Conservation (phyloP, 177 flowering plant species). For the Vitis hybrid region DNA sequence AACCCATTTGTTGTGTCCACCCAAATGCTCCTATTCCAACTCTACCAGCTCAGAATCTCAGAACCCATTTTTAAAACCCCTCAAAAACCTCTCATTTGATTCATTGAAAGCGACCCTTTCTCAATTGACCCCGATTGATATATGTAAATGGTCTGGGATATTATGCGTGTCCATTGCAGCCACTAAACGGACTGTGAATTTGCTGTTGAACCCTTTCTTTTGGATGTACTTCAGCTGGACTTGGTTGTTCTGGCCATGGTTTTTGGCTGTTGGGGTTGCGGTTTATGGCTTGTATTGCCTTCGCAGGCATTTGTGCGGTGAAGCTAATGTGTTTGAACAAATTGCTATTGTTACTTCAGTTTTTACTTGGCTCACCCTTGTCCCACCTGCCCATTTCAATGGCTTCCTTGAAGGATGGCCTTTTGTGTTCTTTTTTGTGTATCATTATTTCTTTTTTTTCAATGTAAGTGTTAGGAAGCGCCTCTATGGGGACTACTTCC, state of each 20-base stretch:
- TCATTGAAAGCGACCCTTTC: conserved; percentile 32
- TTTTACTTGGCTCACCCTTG: conserved; percentile 82
- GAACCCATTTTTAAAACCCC: conserved; percentile 24
- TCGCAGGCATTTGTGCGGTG: conserved; percentile 42
- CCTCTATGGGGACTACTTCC: conserved; percentile 62
- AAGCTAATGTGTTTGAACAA: conserved; percentile 63
- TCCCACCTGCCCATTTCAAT: conserved; percentile 79
- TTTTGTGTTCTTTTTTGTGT: conserved; percentile 68
- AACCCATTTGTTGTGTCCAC: conserved; percentile 14
- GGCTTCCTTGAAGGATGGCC: conserved; percentile 95
- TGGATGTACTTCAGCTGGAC: conserved; percentile 96
- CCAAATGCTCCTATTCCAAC: conserved; percentile 36
- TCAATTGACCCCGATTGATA: conserved; percentile 45
- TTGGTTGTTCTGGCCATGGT: conserved; percentile 93
- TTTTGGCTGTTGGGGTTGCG: conserved; percentile 50
- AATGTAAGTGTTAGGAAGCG: conserved; percentile 68
- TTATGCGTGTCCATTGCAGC: conserved; percentile 49
- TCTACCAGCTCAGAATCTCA: conserved; percentile 27
- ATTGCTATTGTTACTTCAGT: conserved; percentile 60
- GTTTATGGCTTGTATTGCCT: conserved; percentile 55
- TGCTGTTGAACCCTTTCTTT: conserved; percentile 61
- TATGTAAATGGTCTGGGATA: conserved; percentile 58
- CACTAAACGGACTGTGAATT: conserved; percentile 46
- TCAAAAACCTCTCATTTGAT: conserved; percentile 33
- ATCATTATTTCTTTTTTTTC: conserved; percentile 87